Evolutionary conservation across 345 rosid species (phyloP).

Genomic region (Citrus inodora): DNA sequence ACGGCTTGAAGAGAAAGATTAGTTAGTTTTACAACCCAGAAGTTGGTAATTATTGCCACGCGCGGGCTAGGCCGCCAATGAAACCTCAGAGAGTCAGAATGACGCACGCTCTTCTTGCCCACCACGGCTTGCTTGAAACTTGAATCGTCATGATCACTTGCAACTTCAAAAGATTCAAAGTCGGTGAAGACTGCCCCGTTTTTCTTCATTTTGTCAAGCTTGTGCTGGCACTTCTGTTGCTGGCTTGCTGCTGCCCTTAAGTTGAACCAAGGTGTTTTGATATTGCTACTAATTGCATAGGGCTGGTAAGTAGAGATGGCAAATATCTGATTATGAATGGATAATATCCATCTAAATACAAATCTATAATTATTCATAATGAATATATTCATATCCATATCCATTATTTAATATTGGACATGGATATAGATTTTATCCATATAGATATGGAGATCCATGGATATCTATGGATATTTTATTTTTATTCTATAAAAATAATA

Average conservation of each 20-base stretch:
- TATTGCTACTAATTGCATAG: constrained; percentile 48
- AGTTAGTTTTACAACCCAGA: constrained; percentile 70
- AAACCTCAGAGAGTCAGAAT: constrained; percentile 66
- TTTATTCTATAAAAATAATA: no score
- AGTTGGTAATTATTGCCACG: constrained; percentile 57
- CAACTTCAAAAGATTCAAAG: constrained; percentile 31
- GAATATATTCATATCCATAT: no score
- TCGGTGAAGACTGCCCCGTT: constrained; percentile 65
- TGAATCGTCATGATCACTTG: no score
- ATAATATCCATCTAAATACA: no score
- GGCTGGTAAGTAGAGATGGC: constrained; percentile 23
- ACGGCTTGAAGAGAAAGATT: constrained; percentile 67
- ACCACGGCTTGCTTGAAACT: constrained; percentile 57
- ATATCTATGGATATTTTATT: no score
- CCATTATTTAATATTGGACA: no score
- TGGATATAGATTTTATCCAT: no score
- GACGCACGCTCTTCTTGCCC: constrained; percentile 55
- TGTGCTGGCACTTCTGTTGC: constrained; percentile 62
- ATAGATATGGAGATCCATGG: no score
- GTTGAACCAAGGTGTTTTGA: constrained; percentile 58
- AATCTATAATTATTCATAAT: no score
- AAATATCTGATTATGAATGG: no score
- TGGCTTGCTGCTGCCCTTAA: constrained; percentile 57
- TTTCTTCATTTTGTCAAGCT: constrained; percentile 74
- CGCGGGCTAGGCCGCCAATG: constrained; percentile 63